Evolutionary conservation across 1,139 yeast species (phyloP), one percentile per base, ranked within the genome.

Genomic region (Blastobotrys capitulatus): DNA sequence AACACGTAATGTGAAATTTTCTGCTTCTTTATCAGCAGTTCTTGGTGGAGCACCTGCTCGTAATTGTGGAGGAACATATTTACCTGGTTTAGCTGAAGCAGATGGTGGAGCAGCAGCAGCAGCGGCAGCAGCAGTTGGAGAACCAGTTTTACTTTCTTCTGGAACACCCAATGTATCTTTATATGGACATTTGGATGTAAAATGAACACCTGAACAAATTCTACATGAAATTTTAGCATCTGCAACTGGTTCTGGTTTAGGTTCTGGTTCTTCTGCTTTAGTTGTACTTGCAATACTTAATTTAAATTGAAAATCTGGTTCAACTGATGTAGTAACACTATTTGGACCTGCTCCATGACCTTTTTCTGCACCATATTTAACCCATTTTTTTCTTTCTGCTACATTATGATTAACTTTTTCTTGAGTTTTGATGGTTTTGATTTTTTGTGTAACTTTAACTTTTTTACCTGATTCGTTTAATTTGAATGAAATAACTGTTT

Each of bases 121-220:
- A 2, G 25, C 42, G 1, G 27, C 39, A 19, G 39, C 49, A 6
- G 43, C 48, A 1, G 45, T 69, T 15, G 72, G 63, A 34, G 73
- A 73, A 48, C 70, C 70, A 47, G 71, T 62, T 19, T 66, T 67
- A 39, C 70, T 66, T 41, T 67, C 65, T 41, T 70, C 67, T 38
- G 73, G 68, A 42, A 76, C 76, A 37, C 90, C 94, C 69, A 92
- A 76, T 40, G 94, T 86, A 62, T 86, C 95, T 73, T 86, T 90
- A 78, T 83, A 88, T 57, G 98, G 98, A 85, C 99, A 92, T 73
- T 86, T 83, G 67, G 90, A 75, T 38, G 97, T 86, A 79, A 83
- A 88, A 77, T 92, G 99, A 59, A 82, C 86, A 64, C 96, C 97
- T 57, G 85, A 84, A 84, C 99, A 92, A 52, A 79, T 75, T 79